Evolutionary conservation across 352 stramenopile species (phyloP).

Genomic region (Phytopythium sindhum): DNA sequence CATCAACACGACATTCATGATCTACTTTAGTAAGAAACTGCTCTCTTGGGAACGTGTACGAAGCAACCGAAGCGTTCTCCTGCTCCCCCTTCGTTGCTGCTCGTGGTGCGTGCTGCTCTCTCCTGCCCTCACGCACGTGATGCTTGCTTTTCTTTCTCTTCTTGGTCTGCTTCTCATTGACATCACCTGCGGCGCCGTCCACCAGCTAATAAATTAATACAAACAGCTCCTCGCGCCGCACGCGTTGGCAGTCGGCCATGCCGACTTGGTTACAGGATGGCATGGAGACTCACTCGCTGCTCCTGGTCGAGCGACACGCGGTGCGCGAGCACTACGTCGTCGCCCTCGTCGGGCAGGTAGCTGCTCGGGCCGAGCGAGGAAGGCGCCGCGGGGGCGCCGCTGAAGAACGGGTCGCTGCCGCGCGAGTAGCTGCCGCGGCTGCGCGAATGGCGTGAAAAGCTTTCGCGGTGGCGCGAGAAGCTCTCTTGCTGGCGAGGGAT

Average conservation of each 20-base stretch:
- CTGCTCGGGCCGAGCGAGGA: conserved; percentile 8
- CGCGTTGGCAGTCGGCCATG: neutral
- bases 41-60: neutral
- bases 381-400: neutral
- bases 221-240: neutral
- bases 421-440: conserved; percentile 4
- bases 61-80: neutral
- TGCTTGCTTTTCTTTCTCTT: neutral
- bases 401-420: conserved; percentile 12
- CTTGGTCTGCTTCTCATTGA: neutral
- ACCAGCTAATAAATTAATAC: conserved; percentile 12
- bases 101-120: neutral
- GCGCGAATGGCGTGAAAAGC: neutral
- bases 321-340: conserved; percentile 56
- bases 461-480: neutral
- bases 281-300: conserved; percentile 59
- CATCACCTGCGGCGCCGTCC: neutral
- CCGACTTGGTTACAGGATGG: conserved; percentile 40
- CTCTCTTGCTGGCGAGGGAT: conserved; percentile 1
- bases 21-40: conserved; percentile 1
- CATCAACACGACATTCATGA: conserved; percentile 1
- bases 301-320: conserved; percentile 58
- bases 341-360: conserved; percentile 33
- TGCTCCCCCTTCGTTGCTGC: neutral
- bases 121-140: neutral